Percentiles rank a stretch among this genome's conserved stretches.
Conservation (phyloP, 169 alveolate species). For the Plasmodium gonderi region DNA sequence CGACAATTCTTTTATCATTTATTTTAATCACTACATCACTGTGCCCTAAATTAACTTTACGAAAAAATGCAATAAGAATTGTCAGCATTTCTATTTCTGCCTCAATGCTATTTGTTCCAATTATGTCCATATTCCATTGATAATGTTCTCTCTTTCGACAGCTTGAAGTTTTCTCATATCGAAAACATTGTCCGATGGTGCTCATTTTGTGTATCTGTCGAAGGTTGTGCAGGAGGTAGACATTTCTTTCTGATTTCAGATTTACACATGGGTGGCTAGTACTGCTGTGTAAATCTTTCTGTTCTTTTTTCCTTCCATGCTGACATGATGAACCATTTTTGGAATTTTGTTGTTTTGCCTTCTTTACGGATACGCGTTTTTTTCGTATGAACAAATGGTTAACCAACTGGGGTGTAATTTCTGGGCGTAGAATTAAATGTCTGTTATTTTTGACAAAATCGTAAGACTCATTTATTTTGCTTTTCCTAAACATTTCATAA, state of each 20-base stretch:
- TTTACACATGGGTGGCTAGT: not conserved
- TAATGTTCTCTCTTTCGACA: conserved; percentile 83
- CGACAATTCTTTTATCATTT: conserved; percentile 43
- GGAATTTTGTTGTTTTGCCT: not conserved
- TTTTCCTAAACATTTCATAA: conserved; percentile 24
- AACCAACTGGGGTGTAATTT: conserved; percentile 65
- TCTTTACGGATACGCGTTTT: not conserved
- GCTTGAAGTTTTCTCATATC: conserved; percentile 78
- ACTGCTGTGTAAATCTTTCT: not conserved
- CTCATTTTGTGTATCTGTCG: conserved; percentile 28
- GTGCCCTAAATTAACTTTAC: not conserved
- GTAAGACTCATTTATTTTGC: conserved; percentile 46
- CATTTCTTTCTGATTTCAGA: not conserved
- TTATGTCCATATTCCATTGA: conserved; percentile 85
- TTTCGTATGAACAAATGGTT: conserved; percentile 21
- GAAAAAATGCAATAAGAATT: conserved; percentile 20
- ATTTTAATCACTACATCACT: conserved; percentile 45
- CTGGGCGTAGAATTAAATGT: conserved; percentile 60
- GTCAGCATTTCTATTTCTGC: conserved; percentile 53
- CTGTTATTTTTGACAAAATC: conserved; percentile 59
- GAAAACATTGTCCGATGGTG: conserved; percentile 70
- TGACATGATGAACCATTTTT: not conserved
- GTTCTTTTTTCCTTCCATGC: not conserved
- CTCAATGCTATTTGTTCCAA: conserved; percentile 34
- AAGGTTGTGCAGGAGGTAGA: not conserved